Base-by-base conservation (phyloP, 2,329 filamentous ascomycete genomes). In the Drechslerella stenobrocha region DNA sequence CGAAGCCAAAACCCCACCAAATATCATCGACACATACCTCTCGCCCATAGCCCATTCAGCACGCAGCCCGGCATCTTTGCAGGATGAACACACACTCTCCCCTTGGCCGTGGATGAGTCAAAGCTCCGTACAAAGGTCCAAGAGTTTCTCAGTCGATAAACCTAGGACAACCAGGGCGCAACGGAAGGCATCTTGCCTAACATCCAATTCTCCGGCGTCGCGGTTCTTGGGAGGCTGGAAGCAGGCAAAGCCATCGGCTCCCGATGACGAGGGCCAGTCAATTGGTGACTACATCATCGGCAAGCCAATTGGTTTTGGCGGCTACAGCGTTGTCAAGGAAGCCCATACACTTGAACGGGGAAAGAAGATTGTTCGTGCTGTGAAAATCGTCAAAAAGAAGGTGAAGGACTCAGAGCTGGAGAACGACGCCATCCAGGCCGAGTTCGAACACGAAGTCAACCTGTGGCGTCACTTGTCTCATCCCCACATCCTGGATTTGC, bases 371-470 rank as follows among this genome's bases (percentile, higher is more conserved):
- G 79, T 81, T n/a, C 80, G 81, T 53, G 85, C 85, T 1, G 85
- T 87, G 69, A 87, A 87, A 74, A 85, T 87, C 70, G 84, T 87
- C 15, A 83, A 81, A 69, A 86, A 85, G 73, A 78, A 81, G 50
- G 77, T 84, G 20, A 74, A 76, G 8, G 79, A 81, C 55, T 79
- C 78, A 24, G 84, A 87, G 69, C 75, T 77, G 15, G 83, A 86
- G 71, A 87, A 87, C 70, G 85, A 87, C 37, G 80, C 81, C 70
- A 80, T 84, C 9, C 85, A 87, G 73, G 82, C 83, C 8, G 82
- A 86, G 70, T 85, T 87, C 66, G 85, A 87, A 72, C 85, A 87
- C 69, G 85, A 87, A 77, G 82, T 87, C 45, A 80, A 82, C 42
- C 81, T 87, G 37, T 87, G 85, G 85, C 80, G 85, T 45, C 84